Evolutionary conservation across 2,329 filamentous ascomycete species (phyloP), one percentile per base, ranked within the genome.

Genomic region (Aspergillus sp.): DNA sequence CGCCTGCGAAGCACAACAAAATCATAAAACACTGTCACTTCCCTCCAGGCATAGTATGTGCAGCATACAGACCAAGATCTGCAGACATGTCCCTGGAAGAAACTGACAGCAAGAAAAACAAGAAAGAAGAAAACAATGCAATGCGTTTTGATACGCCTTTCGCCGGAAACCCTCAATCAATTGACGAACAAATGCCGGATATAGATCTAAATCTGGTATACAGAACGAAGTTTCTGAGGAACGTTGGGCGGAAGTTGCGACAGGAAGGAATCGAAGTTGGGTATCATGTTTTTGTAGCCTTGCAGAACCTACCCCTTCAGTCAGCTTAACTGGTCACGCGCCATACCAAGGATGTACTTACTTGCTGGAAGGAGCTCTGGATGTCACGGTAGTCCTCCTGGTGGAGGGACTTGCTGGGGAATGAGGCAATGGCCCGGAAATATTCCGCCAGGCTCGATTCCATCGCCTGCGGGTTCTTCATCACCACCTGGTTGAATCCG

Each of bases 391-490:
- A 73, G 59, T 83, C 80, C 66, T 86, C 86, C 58, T 83, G 81
- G 58, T 87, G 82, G 29, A 78, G 72, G 53, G 84, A 83, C 70
- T 91, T 77, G 52, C 69, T 72, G 14, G 80, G 78, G 54, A 81
- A 96, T 55, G 83, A 80, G 14, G 93, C 89, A 75, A 97, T 95
- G 52, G 89, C 82, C 47, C 80, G 82, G 70, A 99, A 96, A 74
- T 94, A 95, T 52, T 88, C 83, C 32, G 88, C 79, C 38, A 99
- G 78, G 53, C 86, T 88, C 61, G 87, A 87, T 74, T 97, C 94
- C 84, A 99, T 93, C 2, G 91, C 91, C 67, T 91, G 84, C 0
- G 94, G 94, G 65, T 97, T 97, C 66, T 86, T 84, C 56, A 88
- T 82, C 3, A 97, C 88, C 45, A 96, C 82, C 61, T 88, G 81